Conservation (phyloP, 148 eudicot genomes). For the Suaeda aralocaspica region DNA sequence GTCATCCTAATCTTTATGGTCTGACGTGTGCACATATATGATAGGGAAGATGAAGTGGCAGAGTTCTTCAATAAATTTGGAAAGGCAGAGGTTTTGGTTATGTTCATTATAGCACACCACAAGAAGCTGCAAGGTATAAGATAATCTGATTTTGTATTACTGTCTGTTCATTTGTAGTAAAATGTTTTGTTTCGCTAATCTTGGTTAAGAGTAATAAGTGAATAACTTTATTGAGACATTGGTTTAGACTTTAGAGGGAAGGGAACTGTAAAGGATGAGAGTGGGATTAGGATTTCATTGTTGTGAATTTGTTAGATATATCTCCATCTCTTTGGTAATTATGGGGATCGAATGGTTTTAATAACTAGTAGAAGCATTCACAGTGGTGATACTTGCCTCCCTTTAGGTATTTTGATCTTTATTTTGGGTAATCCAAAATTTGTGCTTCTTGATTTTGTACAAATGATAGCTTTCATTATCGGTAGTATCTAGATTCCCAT, state of each 20-base stretch:
- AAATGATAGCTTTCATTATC: not conserved
- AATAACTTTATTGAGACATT: not conserved
- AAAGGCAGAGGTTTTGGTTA: slow-evolving; percentile 73
- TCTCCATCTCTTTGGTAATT: not conserved
- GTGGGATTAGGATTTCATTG: not conserved
- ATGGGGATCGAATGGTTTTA: not conserved
- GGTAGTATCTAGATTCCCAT: not conserved
- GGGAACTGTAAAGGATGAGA: not conserved
- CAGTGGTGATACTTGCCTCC: not conserved
- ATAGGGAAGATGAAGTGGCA: slow-evolving; percentile 86
- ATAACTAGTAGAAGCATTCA: not conserved
- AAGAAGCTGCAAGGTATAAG: slow-evolving; percentile 73
- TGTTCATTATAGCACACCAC: slow-evolving; percentile 55
- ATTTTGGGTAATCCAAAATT: not conserved
- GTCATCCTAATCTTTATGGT: not conserved
- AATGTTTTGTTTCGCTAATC: not conserved
- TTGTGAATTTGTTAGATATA: not conserved
- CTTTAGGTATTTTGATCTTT: not conserved
- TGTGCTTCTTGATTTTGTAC: not conserved
- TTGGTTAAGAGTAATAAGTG: not conserved
- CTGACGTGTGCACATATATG: slow-evolving; percentile 1
- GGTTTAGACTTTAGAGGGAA: not conserved
- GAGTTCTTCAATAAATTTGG: slow-evolving; percentile 68
- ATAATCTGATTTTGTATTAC: slow-evolving; percentile 6
- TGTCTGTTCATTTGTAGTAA: not conserved